Evolutionary conservation across 495 filamentous ascomycete genomes (phyloP).

Genomic region (Lophium mytilinum): DNA sequence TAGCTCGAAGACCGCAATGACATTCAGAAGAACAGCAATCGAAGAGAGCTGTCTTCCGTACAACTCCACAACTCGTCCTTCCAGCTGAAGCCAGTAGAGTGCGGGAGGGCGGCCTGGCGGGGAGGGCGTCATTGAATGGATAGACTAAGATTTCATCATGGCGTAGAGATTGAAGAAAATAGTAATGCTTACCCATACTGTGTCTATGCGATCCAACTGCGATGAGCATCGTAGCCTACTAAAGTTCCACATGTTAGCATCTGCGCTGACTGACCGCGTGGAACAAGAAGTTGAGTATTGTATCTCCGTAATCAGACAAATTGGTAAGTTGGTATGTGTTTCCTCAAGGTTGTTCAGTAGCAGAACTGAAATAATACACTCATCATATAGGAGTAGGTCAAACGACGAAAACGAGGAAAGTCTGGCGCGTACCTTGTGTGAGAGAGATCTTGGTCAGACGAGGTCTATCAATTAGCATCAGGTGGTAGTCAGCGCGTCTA

Average conservation of each 20-base stretch:
- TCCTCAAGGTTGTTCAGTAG: slow-evolving; percentile 38
- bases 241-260: not conserved
- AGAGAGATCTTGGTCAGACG: not conserved
- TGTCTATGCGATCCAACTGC: not conserved
- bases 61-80: slow-evolving; percentile 91
- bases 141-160: slow-evolving; percentile 94
- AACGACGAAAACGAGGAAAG: too few species aligned
- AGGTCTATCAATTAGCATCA: too few species aligned
- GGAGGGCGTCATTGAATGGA: slow-evolving; percentile 93
- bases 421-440: too few species aligned
- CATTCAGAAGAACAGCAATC: slow-evolving; percentile 25
- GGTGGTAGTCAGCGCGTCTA: too few species aligned
- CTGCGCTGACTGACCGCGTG: not conserved
- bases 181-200: slow-evolving; percentile 1
- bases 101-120: slow-evolving; percentile 67
- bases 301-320: slow-evolving; percentile 24
- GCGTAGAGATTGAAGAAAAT: slow-evolving; percentile 15
- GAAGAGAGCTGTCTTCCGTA: slow-evolving; percentile 14
- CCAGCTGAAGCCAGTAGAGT: slow-evolving; percentile 57
- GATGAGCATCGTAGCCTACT: not conserved
- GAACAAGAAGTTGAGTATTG: not conserved
- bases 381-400: slow-evolving; percentile 26
- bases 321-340: slow-evolving; percentile 34
- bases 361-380: slow-evolving; percentile 41
- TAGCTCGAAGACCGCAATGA: slow-evolving; percentile 43